phyloP scores from a whole-genome alignment of 1,139 yeast species.

The Meyerozyma athensensis region DNA sequence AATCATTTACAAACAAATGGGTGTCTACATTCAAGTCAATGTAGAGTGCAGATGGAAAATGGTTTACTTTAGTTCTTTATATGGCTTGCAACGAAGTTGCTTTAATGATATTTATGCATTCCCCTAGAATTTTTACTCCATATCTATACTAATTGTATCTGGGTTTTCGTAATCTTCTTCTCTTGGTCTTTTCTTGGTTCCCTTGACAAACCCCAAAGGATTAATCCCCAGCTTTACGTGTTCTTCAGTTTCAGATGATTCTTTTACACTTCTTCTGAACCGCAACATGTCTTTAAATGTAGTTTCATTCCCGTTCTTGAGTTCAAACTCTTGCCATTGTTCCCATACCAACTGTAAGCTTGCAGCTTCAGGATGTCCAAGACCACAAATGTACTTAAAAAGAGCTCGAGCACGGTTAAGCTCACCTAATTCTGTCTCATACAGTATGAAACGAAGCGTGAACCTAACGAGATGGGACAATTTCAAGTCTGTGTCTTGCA shows the following conservation, averaged over 20 bases:
- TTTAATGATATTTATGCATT: constrained; percentile 1
- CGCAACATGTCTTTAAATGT: constrained; percentile 74
- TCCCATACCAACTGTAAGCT: constrained; percentile 43
- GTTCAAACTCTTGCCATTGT: constrained; percentile 71
- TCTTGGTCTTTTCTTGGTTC: constrained; percentile 23
- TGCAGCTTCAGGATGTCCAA: constrained; percentile 17
- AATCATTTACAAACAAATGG: constrained; percentile 40
- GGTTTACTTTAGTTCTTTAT: not conserved
- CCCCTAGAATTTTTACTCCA: constrained; percentile 28
- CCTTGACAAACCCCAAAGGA: constrained; percentile 55
- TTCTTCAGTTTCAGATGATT: constrained; percentile 31
- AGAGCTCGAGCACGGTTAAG: constrained; percentile 58
- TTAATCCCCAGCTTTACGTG: constrained; percentile 25
- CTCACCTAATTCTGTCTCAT: constrained; percentile 48
- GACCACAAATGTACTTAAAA: constrained; percentile 33
- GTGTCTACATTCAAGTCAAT: constrained; percentile 19
- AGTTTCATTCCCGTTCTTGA: constrained; percentile 63
- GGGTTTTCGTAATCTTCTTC: constrained; percentile 40
- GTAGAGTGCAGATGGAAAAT: too few relatives aligned
- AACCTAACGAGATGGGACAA: constrained; percentile 26
- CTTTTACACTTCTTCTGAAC: constrained; percentile 39
- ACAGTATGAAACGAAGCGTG: constrained; percentile 35
- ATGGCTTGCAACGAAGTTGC: not conserved
- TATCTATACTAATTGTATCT: constrained; percentile 62
- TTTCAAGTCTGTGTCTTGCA: constrained; percentile 21